Percentiles rank a stretch among this genome's conserved stretches.
Evolutionary conservation across 768 basidiomycete species (phyloP).

Genomic region (Tremella mesenterica): DNA sequence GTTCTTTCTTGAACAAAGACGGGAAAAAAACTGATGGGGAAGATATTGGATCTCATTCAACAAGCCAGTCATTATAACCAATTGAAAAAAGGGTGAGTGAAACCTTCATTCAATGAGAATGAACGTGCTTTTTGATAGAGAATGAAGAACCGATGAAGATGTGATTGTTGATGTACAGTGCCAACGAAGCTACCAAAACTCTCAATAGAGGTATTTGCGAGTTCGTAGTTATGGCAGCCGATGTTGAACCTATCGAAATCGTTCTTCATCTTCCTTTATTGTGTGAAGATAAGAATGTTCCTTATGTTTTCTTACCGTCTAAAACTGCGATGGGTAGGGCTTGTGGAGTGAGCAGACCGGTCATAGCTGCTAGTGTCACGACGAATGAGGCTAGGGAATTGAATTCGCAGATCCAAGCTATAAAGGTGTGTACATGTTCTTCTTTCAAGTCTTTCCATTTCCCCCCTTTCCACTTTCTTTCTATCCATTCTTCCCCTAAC

Average conservation of each 20-base stretch:
- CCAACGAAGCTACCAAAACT: constrained; percentile 98
- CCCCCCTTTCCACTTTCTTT: not conserved
- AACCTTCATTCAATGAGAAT: not conserved
- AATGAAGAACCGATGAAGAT: not conserved
- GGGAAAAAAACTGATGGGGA: not conserved
- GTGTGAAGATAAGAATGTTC: constrained; percentile 99
- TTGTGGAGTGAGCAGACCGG: constrained; percentile 87
- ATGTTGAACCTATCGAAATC: constrained; percentile 97
- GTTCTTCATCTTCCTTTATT: constrained; percentile 90
- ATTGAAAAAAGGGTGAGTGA: constrained; percentile 66
- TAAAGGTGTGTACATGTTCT: constrained; percentile 54
- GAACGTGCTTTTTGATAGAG: not conserved
- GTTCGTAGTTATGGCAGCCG: constrained; percentile 82
- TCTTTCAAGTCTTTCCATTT: not conserved
- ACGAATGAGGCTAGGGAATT: constrained; percentile 90
- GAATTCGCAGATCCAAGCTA: constrained; percentile 71
- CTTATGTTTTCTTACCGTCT: constrained; percentile 87
- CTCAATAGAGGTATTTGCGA: constrained; percentile 96
- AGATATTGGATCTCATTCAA: constrained; percentile 94
- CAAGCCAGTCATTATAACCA: constrained; percentile 97
- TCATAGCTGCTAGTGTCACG: constrained; percentile 92
- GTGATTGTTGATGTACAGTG: constrained; percentile 47
- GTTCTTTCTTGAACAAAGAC: constrained; percentile 25
- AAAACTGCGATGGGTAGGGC: constrained; percentile 94
- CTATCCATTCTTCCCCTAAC: not conserved